phyloP scores from a whole-genome alignment of 768 basidiomycete genomes.

The Calvatia gigantea region DNA sequence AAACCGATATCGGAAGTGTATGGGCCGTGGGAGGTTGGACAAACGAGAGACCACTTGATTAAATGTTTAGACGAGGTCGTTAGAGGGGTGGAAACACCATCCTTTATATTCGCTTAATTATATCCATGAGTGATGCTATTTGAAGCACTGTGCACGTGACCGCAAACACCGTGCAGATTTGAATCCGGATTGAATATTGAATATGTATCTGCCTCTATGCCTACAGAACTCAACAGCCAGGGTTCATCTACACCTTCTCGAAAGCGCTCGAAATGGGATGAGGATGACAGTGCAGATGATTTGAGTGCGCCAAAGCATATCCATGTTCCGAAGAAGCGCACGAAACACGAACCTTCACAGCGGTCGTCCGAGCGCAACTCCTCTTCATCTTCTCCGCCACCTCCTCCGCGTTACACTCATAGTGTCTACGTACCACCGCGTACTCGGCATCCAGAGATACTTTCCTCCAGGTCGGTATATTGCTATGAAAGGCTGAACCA shows the following conservation, averaged over 20 bases:
- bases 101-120: background rate
- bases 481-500: constrained; percentile 93
- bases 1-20: constrained; percentile 8
- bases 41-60: constrained; percentile 48
- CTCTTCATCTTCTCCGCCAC: constrained; percentile 16
- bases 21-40: constrained; percentile 46
- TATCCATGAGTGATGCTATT: background rate
- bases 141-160: constrained; percentile 5
- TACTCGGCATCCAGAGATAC: constrained; percentile 71
- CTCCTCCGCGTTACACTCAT: constrained; percentile 30
- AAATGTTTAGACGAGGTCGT: constrained; percentile 66
- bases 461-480: constrained; percentile 90
- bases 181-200: background rate
- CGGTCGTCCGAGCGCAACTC: constrained; percentile 18
- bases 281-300: constrained; percentile 35
- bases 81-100: constrained; percentile 25
- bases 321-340: constrained; percentile 51
- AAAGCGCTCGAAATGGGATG: constrained; percentile 80
- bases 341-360: constrained; percentile 37
- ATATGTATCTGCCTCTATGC: constrained; percentile 17
- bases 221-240: constrained; percentile 21
- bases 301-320: constrained; percentile 25
- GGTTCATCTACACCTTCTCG: constrained; percentile 55
- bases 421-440: constrained; percentile 77
- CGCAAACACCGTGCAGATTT: no score